Conservation (phyloP, 257 asterid species). For the Mitragyna speciosa region DNA sequence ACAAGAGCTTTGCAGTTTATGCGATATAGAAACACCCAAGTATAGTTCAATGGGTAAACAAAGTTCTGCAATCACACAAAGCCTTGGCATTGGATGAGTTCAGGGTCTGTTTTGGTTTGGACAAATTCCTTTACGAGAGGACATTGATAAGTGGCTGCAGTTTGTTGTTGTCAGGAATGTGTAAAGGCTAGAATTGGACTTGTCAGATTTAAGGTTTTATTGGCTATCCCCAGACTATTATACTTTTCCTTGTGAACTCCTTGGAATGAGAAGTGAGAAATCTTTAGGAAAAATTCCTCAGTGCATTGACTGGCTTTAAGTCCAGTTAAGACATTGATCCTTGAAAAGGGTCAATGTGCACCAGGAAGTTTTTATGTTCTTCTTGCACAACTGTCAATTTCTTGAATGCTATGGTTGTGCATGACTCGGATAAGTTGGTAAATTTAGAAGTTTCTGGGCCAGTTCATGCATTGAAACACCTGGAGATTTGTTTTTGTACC, state of each 20-base stretch:
- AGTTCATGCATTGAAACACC: conserved; percentile 33
- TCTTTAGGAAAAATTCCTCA: no score
- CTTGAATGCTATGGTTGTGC: conserved; percentile 35
- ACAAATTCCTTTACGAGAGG: not conserved
- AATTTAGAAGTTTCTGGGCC: conserved; percentile 35
- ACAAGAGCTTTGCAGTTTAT: no score
- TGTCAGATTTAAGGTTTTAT: no score
- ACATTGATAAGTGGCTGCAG: not conserved
- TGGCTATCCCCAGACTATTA: no score
- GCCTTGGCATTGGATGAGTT: not conserved
- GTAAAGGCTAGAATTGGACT: not conserved
- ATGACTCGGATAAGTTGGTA: conserved; percentile 33
- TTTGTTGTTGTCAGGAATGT: not conserved
- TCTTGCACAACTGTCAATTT: conserved; percentile 33
- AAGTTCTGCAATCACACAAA: not conserved
- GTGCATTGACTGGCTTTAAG: conserved; percentile 9
- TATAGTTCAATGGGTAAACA: not conserved
- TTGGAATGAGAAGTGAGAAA: no score
- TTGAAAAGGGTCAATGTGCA: conserved; percentile 44
- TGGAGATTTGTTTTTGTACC: conserved; percentile 36
- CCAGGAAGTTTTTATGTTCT: no score
- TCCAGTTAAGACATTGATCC: conserved; percentile 32
- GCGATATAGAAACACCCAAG: not conserved
- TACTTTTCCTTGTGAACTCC: no score
- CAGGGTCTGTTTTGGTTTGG: not conserved